These are phyloP conservation scores for Asterophora lycoperdoides DNA, from an alignment of 768 basidiomycete species.

Conservation along the genomic window DNA sequence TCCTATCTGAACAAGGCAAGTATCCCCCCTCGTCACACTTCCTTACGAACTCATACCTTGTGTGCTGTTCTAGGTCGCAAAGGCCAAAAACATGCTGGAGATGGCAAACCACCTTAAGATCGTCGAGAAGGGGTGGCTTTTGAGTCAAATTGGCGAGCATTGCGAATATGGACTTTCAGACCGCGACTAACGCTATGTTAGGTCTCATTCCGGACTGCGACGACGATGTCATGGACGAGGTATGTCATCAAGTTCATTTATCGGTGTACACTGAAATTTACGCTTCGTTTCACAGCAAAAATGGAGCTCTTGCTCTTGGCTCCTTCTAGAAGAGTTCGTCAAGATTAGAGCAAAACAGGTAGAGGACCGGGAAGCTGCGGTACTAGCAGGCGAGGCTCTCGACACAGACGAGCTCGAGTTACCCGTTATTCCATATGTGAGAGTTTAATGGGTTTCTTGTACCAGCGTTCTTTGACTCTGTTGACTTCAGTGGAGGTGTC, in stretches of 20 bases:
- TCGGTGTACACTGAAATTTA: background rate
- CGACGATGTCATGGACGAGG: conserved; percentile 89
- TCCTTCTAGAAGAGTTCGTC: conserved; percentile 71
- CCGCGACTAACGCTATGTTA: conserved; percentile 13
- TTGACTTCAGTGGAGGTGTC: conserved; percentile 51
- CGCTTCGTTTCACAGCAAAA: conserved; percentile 49
- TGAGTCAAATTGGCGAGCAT: conserved; percentile 63
- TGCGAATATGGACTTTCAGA: background rate
- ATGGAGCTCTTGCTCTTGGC: conserved; percentile 81
- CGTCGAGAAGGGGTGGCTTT: conserved; percentile 78
- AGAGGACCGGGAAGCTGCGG: conserved; percentile 34
- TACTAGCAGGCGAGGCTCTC: conserved; percentile 30
- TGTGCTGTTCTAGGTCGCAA: conserved; percentile 39
- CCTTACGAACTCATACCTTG: background rate
- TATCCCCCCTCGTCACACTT: background rate
- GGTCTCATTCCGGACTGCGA: conserved; percentile 76
- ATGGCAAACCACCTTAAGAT: conserved; percentile 62
- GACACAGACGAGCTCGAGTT: conserved; percentile 45
- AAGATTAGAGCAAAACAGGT: conserved; percentile 50
- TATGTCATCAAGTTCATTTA: conserved; percentile 25
- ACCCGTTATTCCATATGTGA: conserved; percentile 61
- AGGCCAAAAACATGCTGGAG: conserved; percentile 53
- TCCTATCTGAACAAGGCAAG: conserved; percentile 64
- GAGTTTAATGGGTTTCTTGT: conserved; percentile 7
- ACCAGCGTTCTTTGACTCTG: background rate